Percentiles rank a stretch among this genome's conserved stretches.
These are phyloP conservation scores for Eucommia ulmoides DNA, from an alignment of 257 asterid species.

Conservation along the genomic window DNA sequence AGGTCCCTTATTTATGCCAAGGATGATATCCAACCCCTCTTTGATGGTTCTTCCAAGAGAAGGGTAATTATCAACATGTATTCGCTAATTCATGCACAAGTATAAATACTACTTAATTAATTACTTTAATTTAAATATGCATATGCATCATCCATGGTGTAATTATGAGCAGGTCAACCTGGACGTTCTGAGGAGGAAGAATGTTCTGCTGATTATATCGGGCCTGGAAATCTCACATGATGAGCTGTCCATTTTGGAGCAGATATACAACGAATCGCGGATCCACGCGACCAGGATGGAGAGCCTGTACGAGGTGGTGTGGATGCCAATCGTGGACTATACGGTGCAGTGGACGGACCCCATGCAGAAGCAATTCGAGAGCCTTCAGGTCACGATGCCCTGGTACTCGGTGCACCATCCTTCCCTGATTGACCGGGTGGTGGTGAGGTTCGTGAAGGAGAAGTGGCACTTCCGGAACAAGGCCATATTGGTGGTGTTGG, in stretches of 20 bases:
- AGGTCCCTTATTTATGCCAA: slow-evolving; percentile 19
- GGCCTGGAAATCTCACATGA: slow-evolving; percentile 58
- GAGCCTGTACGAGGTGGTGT: slow-evolving; percentile 63
- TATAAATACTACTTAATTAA: neutral
- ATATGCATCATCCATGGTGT: neutral
- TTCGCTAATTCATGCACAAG: neutral
- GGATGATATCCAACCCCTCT: slow-evolving; percentile 24
- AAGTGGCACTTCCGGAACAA: slow-evolving; percentile 44
- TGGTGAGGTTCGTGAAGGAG: slow-evolving; percentile 41
- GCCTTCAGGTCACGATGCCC: slow-evolving; percentile 47
- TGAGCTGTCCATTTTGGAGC: slow-evolving; percentile 61
- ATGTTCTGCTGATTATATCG: slow-evolving; percentile 59
- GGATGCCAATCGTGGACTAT: slow-evolving; percentile 65
- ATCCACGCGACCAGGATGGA: slow-evolving; percentile 30
- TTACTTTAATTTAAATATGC: neutral
- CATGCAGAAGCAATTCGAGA: slow-evolving; percentile 24
- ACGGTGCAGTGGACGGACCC: slow-evolving; percentile 9
- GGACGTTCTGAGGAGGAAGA: slow-evolving; percentile 48
- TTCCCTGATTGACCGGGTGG: slow-evolving; percentile 44
- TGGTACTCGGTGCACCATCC: slow-evolving; percentile 80
- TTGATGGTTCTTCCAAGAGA: slow-evolving; percentile 16
- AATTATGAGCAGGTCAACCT: slow-evolving; percentile 34
- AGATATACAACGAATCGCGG: slow-evolving; percentile 39
- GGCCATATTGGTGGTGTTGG: slow-evolving; percentile 73
- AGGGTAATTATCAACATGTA: slow-evolving; percentile 12